Evolutionary conservation across 2,329 filamentous ascomycete species (phyloP).

Genomic region (Bipolaris zeicola): DNA sequence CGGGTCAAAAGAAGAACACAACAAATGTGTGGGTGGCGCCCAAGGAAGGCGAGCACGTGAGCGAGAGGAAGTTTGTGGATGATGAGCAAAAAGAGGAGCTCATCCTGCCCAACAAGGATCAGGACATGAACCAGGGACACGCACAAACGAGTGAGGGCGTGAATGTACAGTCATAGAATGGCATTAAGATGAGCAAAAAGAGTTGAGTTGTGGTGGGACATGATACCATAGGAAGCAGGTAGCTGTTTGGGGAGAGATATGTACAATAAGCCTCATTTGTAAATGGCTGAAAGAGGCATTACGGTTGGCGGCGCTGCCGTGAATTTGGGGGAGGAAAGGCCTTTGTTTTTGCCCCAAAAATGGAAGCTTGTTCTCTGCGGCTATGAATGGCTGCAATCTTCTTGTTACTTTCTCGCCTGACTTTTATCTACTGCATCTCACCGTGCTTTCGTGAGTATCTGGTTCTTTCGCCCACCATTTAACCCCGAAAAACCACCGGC

Average conservation of each 20-base stretch:
- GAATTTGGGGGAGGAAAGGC: slow-evolving; percentile 2
- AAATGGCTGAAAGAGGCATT: slow-evolving; percentile 22
- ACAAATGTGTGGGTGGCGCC: slow-evolving; percentile 86
- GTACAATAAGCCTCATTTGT: slow-evolving; percentile 32
- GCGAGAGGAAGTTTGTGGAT: slow-evolving; percentile 85
- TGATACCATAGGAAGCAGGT: slow-evolving; percentile 24
- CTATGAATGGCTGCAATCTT: slow-evolving; percentile 13
- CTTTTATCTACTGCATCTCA: not conserved
- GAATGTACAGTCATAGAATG: slow-evolving; percentile 27
- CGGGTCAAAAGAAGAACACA: slow-evolving; percentile 78
- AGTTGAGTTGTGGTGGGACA: slow-evolving; percentile 5
- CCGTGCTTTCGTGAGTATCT: not conserved
- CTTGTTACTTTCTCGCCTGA: not conserved
- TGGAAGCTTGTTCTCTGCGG: slow-evolving; percentile 12
- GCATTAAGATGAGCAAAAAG: not conserved
- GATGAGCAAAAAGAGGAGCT: slow-evolving; percentile 72
- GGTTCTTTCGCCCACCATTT: not conserved
- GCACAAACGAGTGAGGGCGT: slow-evolving; percentile 25
- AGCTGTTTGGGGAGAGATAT: slow-evolving; percentile 11
- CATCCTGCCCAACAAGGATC: slow-evolving; percentile 63
- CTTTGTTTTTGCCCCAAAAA: slow-evolving; percentile 7
- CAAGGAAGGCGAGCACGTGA: slow-evolving; percentile 66
- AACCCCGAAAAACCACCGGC: not conserved
- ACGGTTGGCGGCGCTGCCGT: slow-evolving; percentile 10
- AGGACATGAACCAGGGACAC: slow-evolving; percentile 24